These are phyloP conservation scores for Chlorella variabilis DNA, from an alignment of 163 green algal species.

Conservation along the genomic window DNA sequence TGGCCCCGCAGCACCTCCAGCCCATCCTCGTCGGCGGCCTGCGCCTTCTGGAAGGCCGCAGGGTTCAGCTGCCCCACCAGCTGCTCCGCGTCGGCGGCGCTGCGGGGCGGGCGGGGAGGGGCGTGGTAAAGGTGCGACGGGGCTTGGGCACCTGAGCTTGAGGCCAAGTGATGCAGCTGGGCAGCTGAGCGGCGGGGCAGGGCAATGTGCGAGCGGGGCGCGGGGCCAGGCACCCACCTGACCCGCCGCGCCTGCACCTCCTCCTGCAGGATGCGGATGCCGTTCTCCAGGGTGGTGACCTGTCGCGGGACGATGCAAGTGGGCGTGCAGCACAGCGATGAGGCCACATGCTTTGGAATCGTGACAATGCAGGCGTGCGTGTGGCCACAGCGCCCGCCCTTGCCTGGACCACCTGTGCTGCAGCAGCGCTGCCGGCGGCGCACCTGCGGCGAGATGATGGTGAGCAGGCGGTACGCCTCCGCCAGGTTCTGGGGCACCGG, in stretches of 20 bases:
- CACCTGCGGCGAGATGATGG: slow-evolving; percentile 46
- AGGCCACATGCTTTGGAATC: no score
- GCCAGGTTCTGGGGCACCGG: slow-evolving; percentile 49
- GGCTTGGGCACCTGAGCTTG: background rate
- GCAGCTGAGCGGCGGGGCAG: no score
- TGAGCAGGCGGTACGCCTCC: slow-evolving; percentile 54
- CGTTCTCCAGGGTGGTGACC: slow-evolving; percentile 49
- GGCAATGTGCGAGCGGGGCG: no score
- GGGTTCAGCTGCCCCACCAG: slow-evolving; percentile 65
- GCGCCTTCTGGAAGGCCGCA: slow-evolving; percentile 51
- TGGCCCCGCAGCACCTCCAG: slow-evolving; percentile 54
- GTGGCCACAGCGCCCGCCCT: no score
- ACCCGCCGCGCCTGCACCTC: slow-evolving; percentile 57
- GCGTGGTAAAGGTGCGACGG: background rate
- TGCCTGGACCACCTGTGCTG: no score
- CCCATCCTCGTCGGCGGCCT: slow-evolving; percentile 33
- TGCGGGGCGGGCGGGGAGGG: background rate
- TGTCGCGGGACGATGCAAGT: no score
- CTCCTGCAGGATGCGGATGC: slow-evolving; percentile 56
- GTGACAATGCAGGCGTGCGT: background rate
- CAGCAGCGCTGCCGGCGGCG: background rate
- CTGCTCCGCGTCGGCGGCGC: slow-evolving; percentile 61
- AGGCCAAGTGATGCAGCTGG: no score
- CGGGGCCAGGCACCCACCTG: slow-evolving; percentile 16
- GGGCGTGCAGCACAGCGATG: no score